phyloP scores from a whole-genome alignment of 1,139 yeast species.

The Wickerhamomyces sp. region DNA sequence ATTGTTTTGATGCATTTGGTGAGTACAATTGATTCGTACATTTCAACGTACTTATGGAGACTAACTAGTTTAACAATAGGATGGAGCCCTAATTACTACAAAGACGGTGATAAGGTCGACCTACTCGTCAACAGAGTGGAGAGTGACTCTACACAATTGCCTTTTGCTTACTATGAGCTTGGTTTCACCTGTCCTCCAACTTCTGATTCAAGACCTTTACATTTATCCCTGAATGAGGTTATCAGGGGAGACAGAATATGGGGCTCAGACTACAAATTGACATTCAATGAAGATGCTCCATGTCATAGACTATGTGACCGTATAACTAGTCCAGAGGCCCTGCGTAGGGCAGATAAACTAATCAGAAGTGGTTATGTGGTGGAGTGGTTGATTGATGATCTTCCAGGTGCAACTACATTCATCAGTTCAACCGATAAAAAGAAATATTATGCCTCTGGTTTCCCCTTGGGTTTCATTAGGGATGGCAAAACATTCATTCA shows the following conservation, averaged over 20 bases:
- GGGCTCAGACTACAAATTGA: conserved; percentile 63
- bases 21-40: conserved; percentile 2
- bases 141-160: conserved; percentile 72
- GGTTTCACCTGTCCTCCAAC: conserved; percentile 80
- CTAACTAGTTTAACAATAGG: conserved; percentile 15
- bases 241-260: conserved; percentile 77
- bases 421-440: conserved; percentile 53
- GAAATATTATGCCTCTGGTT: conserved; percentile 82
- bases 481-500: conserved; percentile 57
- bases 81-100: conserved; percentile 30
- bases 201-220: conserved; percentile 48
- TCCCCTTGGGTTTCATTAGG: conserved; percentile 70
- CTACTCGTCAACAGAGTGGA: conserved; percentile 73
- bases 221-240: conserved; percentile 71
- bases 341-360: conserved; percentile 54
- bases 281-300: conserved; percentile 56
- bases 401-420: conserved; percentile 89
- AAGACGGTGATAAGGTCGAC: conserved; percentile 58
- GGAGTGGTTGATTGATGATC: conserved; percentile 80
- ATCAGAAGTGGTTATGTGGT: conserved; percentile 69
- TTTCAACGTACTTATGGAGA: background rate
- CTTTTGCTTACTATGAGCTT: conserved; percentile 70
- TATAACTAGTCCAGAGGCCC: conserved; percentile 43
- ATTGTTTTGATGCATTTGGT: conserved; percentile 18
- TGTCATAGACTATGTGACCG: conserved; percentile 69